Evolutionary conservation across 176 grass and related monocot species (phyloP), one percentile per base, ranked within the genome.

Genomic region (Echinochloa phyllopogon): DNA sequence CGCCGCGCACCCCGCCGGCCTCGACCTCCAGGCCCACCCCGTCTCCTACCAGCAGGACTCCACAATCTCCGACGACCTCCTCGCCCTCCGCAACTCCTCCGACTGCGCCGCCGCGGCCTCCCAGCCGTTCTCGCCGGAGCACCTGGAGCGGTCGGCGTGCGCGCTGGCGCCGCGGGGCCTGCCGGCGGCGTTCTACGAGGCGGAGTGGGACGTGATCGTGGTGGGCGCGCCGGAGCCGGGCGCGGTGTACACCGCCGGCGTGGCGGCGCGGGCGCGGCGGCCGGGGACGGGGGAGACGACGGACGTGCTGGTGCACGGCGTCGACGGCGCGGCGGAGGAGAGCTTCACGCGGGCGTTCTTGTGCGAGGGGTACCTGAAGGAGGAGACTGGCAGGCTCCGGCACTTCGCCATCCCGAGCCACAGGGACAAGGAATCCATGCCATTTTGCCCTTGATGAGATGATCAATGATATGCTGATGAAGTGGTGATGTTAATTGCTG

Each of bases 161-260:
- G 74, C 64, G 74, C 52, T 95, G 69, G 79, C 90, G 33, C 66
- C 92, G 75, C 89, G 89, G 50, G 88, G 82, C 21, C 89, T 95
- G 10, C 93, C 90, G 17, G 14, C 78, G 0, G 79, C 70, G 71
- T 91, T 95, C 80, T 84, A 89, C 48, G 88, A 89, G 85, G 86
- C 78, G 15, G 88, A 95, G 57, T 95, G 93, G 93, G 93, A 95
- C 62, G 80, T 95, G 86, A 89, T 95, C 82, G 70, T 93, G 71
- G 86, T 93, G 2, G 72, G 78, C 60, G 83, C 88, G 57, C 86
- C 93, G n/a, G 67, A 75, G 72, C 71, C 82, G 12, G 86, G 85
- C 6, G 93, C 93, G 3, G 42, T 95, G 24, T 95, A 95, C 88
- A 82, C 86, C 2, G 83, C 93, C 4, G 90, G 51, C 0, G 47